phyloP scores from a whole-genome alignment of 306 rosid species.

The Castanea mollissima region DNA sequence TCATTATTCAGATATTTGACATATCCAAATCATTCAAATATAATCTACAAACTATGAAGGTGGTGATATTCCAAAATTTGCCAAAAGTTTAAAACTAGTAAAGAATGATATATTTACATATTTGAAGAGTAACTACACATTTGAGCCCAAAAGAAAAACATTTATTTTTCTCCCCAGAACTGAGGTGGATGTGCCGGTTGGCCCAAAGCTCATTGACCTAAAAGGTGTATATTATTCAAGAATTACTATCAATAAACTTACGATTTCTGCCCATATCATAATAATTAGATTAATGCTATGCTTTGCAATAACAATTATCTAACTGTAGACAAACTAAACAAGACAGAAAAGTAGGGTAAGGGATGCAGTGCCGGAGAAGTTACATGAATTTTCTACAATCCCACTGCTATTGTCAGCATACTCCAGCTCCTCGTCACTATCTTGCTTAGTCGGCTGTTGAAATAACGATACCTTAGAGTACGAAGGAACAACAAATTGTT shows the following conservation, averaged over 20 bases:
- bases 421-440: slow-evolving; percentile 98
- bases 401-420: slow-evolving; percentile 89
- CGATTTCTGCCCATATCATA: not conserved
- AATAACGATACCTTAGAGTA: slow-evolving; percentile 82
- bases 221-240: not conserved
- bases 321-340: not conserved
- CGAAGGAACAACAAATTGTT: slow-evolving; percentile 71
- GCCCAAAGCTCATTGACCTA: too few species aligned
- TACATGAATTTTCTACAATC: slow-evolving; percentile 42
- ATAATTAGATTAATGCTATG: not conserved
- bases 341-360: not conserved
- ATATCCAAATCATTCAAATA: not conserved
- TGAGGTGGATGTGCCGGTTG: too few species aligned
- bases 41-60: not conserved
- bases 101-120: not conserved
- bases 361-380: slow-evolving; percentile 8
- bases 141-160: not conserved
- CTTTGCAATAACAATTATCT: slow-evolving; percentile 5
- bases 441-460: slow-evolving; percentile 82
- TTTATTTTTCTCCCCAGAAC: not conserved
- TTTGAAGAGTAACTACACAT: not conserved
- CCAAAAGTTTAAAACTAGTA: not conserved
- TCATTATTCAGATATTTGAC: not conserved
- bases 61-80: not conserved
- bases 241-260: not conserved